Evolutionary conservation across 768 basidiomycete species (phyloP), one percentile per base, ranked within the genome.

Genomic region (Leccinellum albellum): DNA sequence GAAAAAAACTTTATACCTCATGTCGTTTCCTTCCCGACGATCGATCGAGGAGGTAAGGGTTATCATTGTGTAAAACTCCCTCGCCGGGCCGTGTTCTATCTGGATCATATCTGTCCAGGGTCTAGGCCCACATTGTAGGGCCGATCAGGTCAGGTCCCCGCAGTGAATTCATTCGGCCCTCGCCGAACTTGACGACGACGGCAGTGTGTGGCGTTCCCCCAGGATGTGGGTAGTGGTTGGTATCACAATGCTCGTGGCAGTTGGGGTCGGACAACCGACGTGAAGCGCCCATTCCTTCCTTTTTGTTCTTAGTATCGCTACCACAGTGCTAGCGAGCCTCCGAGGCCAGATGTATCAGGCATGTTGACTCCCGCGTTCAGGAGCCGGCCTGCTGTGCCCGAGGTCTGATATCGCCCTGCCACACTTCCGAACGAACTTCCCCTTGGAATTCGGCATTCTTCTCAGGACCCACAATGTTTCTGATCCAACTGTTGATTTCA

Each of bases 1-100:
- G 20, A 42, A 42, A 42, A n/a, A 42, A 42, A 42, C 59, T 31
- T 51, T 61, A 52, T 40, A 21, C 52, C 62, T 60, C 63, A 35
- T 57, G 63, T 50, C 50, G 10, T 26, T 23, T 46, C 29, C 29
- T 45, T 42, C 20, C 15, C 10, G 24, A 31, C 42, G 53, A 60
- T 63, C 50, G 37, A 63, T 61, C 54, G 54, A 50, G 24, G 51
- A 51, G 44, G 44, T 46, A 31, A 48, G 29, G 53, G 40, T 46
- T 44, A 28, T 45, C 26, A 20, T 2, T 6, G 28, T 21, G 6
- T 7, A 21, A 8, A 40, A 42, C 40, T 42, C 10, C 40, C 37
- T 26, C 37, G 15, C 23, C 9, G 24, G 14, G 32, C 29, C 21
- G 28, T 10, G 15, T 26, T 26, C 46, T 28, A 13, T 32, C 15